Conservation (phyloP, 1,284 basidiomycete genomes). For the Heterobasidion irregulare region DNA sequence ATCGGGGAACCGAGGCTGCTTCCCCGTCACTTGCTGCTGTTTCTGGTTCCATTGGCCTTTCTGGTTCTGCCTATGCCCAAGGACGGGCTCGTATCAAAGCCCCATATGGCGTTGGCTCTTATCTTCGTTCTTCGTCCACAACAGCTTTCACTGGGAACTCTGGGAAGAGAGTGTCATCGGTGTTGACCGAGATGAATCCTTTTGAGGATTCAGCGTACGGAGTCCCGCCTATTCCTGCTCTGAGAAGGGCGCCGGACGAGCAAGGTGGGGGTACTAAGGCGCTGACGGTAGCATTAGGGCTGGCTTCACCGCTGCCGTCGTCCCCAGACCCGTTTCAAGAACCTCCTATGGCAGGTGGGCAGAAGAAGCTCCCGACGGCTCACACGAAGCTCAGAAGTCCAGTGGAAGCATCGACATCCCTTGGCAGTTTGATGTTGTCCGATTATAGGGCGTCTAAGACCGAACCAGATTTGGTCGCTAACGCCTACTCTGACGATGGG, state of each 20-base stretch:
- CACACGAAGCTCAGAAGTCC: conserved; percentile 20
- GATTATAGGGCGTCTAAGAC: conserved; percentile 28
- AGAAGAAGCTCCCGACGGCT: conserved; percentile 9
- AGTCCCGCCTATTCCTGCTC: conserved; percentile 27
- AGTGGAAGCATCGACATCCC: conserved; percentile 34
- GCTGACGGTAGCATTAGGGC: conserved; percentile 47
- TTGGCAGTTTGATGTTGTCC: conserved; percentile 54
- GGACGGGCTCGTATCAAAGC: conserved; percentile 59
- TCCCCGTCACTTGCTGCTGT: conserved; percentile 26
- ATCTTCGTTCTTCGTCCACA: conserved; percentile 41
- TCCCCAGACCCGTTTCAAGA: conserved; percentile 57
- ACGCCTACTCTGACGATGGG: neutral
- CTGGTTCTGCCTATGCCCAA: conserved; percentile 9
- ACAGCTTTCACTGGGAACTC: conserved; percentile 12
- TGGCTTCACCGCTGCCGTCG: conserved; percentile 21
- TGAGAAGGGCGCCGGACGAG: conserved; percentile 11
- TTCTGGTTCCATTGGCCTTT: neutral
- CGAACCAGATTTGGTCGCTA: no score
- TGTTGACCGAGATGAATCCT: conserved; percentile 13
- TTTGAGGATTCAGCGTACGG: conserved; percentile 21
- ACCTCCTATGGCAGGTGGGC: conserved; percentile 51
- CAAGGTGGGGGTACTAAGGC: conserved; percentile 34
- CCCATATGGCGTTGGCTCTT: conserved; percentile 46
- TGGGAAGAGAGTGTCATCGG: conserved; percentile 4
- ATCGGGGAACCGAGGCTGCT: conserved; percentile 19